Percentiles rank a stretch among this genome's conserved stretches.
Conservation (phyloP, 495 filamentous ascomycete genomes). For the Penicillium alfredii region DNA sequence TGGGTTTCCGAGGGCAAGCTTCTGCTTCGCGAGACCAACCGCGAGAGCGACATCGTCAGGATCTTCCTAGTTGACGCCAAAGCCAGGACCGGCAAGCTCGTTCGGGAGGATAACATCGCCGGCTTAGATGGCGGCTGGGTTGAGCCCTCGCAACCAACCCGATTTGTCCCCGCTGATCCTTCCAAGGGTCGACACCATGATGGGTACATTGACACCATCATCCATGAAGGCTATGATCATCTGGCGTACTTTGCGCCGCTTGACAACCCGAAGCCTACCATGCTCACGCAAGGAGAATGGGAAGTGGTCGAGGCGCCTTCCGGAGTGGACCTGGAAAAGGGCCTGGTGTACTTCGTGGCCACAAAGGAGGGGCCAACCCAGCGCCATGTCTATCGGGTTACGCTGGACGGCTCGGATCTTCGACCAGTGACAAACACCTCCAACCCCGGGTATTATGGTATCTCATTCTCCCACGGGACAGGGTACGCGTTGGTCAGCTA, state of each 20-base stretch:
- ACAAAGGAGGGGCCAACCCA: constrained; percentile 85
- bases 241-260: constrained; percentile 92
- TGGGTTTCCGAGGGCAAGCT: constrained; percentile 80
- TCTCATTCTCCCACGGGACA: constrained; percentile 77
- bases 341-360: constrained; percentile 83
- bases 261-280: constrained; percentile 69
- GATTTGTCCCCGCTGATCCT: constrained; percentile 79
- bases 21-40: constrained; percentile 84
- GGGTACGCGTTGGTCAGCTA: constrained; percentile 81
- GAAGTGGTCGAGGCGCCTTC: constrained; percentile 88
- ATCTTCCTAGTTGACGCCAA: constrained; percentile 81
- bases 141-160: constrained; percentile 82
- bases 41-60: constrained; percentile 85
- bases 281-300: constrained; percentile 87
- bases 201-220: constrained; percentile 89
- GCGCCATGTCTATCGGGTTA: constrained; percentile 84
- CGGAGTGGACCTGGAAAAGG: constrained; percentile 75
- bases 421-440: constrained; percentile 66
- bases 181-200: constrained; percentile 68
- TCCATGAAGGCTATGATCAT: constrained; percentile 83
- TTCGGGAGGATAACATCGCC: constrained; percentile 70
- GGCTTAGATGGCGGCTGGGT: constrained; percentile 94
- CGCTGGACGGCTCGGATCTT: constrained; percentile 68
- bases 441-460: constrained; percentile 74
- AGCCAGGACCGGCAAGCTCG: constrained; percentile 66